Base-by-base conservation (phyloP, 176 grass and related monocot genomes). In the Oryza glaberrima region DNA sequence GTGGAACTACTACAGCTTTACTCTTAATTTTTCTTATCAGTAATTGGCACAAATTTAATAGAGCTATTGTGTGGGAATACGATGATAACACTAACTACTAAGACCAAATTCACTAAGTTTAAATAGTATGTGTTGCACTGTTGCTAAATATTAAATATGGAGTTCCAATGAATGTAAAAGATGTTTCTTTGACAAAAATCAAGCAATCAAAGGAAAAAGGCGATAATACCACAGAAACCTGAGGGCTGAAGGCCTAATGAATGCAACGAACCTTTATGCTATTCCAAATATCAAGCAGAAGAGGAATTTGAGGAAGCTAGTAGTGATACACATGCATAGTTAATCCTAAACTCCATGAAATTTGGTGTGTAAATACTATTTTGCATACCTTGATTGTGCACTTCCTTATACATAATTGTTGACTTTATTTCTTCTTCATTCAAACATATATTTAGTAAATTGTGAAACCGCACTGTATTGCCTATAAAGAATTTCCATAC, bases 271-370 rank as follows among this genome's bases (percentile, higher is more conserved):
- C 36, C 11, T 77, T 61, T 45, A 65, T 34, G 23, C 9, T 22
- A 80, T 52, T 22, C 9, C 65, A 19, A 65, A 65, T 64, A 86
- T 72, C 16, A 71, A 20, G 36, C 25, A 71, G 17, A 78, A 36
- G 67, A 23, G 32, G 30, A 49, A 52, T 44, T 25, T 40, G 69
- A 20, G 44, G 22, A 77, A 70, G 26, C 23, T 85, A 41, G 5
- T 20, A 58, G 10, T 32, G 51, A 40, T n/a, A 16, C 5, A 43
- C 30, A 77, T 68, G 72, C 73, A 67, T 13, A 34, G 20, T 26
- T 67, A 2, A 54, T 38, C 10, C 35, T 69, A 67, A 67, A 54
- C n/a, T 54, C 23, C 12, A 52, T 38, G 51, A 45, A 77, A 40
- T n/a, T 48, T 77, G 35, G 65, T 19, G 52, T 26, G 26, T 32